Evolutionary conservation across 2,329 filamentous ascomycete genomes (phyloP), one percentile per base, ranked within the genome.

Genomic region (Hyphodiscus sp.): DNA sequence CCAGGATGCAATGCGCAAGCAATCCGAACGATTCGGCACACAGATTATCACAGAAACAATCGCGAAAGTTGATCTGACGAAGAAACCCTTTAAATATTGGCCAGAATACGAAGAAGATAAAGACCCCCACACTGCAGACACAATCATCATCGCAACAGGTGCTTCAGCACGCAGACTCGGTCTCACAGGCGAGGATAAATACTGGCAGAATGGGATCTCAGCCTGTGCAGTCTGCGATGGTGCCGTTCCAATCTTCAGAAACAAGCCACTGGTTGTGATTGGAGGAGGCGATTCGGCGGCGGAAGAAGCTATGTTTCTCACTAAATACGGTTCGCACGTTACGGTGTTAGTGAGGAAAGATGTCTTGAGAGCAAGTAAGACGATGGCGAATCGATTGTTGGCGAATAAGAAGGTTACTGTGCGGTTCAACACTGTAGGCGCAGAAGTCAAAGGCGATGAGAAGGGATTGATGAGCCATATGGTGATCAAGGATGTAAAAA

Each of bases 151-250:
- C 61, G 95, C 94, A 42, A 99, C 94, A 0, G 94, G 94, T 62
- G 94, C 95, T 47, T 96, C 92, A 58, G 94, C 94, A 38, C 81
- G 89, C 61, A 82, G 95, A 59, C 76, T 99, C 52, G 77, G 86
- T 70, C 81, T 99, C 46, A 77, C 84, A 13, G 95, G 94, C 51
- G 94, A 99, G 77, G 88, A 95, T 52, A 88, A 85, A 71, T 99
- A 91, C 81, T 99, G 95, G 95, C 91, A 96, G 70, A 94, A 88
- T 70, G 94, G 94, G 63, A 90, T 99, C 69, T 94, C 87, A 50
- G 94, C 94, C 48, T 99, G 94, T 73, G 94, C 94, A 33, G 94
- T 99, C 47, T 99, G 94, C 74, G 94, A 99, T 69, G 94, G 94
- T 60, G 94, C 91, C 48, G 86, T 97, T 46, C 94, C 94, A 56